Evolutionary conservation across 2,329 filamentous ascomycete species (phyloP).

Genomic region (Venturiaceae sp.): DNA sequence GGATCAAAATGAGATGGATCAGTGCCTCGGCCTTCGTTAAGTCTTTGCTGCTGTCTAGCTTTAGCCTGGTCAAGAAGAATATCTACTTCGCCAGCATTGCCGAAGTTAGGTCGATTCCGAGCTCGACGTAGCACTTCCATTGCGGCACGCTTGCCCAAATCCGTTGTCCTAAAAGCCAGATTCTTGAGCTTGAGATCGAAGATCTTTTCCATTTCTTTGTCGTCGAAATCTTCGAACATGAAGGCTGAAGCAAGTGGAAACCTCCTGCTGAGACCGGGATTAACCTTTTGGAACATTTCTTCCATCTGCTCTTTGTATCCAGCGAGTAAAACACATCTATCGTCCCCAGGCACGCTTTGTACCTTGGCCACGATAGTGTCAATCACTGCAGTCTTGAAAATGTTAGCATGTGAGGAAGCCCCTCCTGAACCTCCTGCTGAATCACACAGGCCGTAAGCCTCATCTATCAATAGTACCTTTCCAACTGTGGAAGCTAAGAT

Average conservation of each 20-base stretch:
- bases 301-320: slow-evolving; percentile 64
- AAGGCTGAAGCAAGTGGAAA: slow-evolving; percentile 58
- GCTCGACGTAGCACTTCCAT: slow-evolving; percentile 51
- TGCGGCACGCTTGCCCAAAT: slow-evolving; percentile 42
- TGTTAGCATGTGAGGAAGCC: too few relatives aligned
- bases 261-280: slow-evolving; percentile 57
- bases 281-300: slow-evolving; percentile 63
- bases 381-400: slow-evolving; percentile 54
- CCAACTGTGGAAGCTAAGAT: slow-evolving; percentile 58
- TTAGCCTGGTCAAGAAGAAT: slow-evolving; percentile 54
- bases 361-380: slow-evolving; percentile 68
- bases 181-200: slow-evolving; percentile 53
- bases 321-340: slow-evolving; percentile 61
- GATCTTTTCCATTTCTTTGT: slow-evolving; percentile 48
- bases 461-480: slow-evolving; percentile 72
- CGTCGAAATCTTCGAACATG: slow-evolving; percentile 57
- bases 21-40: slow-evolving; percentile 18
- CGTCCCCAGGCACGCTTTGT: slow-evolving; percentile 59
- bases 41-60: slow-evolving; percentile 35
- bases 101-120: slow-evolving; percentile 56
- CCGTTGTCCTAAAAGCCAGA: slow-evolving; percentile 43
- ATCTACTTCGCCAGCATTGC: slow-evolving; percentile 68
- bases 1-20: slow-evolving; percentile 27
- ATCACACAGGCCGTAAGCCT: slow-evolving; percentile 59
- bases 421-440: slow-evolving; percentile 23